These are phyloP conservation scores for Taiozyma onychis DNA, from an alignment of 1,139 yeast species.

Conservation along the genomic window DNA sequence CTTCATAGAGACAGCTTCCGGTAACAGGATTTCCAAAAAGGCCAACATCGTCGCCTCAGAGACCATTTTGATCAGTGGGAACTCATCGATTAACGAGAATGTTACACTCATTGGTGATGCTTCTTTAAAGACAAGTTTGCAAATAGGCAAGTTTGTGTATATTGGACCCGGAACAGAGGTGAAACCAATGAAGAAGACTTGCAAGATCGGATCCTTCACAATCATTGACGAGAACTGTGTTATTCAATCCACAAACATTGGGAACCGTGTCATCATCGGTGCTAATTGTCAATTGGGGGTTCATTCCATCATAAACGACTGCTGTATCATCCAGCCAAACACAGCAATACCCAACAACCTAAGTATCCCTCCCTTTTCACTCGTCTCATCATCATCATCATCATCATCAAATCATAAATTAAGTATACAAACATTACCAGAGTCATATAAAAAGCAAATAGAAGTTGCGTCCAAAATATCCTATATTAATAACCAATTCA, in stretches of 20 bases:
- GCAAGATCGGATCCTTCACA: constrained; percentile 53
- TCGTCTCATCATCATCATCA: constrained; percentile 35
- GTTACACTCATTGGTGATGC: constrained; percentile 38
- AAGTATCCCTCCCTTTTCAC: constrained; percentile 57
- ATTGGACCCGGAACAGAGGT: constrained; percentile 30
- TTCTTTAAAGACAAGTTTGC: constrained; percentile 38
- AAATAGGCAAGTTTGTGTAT: constrained; percentile 47
- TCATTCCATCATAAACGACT: constrained; percentile 53
- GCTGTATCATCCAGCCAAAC: constrained; percentile 46
- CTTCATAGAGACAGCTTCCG: constrained; percentile 45
- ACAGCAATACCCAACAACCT: constrained; percentile 48
- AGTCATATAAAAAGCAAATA: constrained; percentile 37
- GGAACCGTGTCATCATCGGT: constrained; percentile 53
- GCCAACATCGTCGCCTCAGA: constrained; percentile 41
- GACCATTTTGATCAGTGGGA: constrained; percentile 42
- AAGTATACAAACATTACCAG: constrained; percentile 29
- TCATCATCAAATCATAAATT: constrained; percentile 25
- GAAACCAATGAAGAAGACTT: constrained; percentile 29
- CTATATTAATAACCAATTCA: constrained; percentile 24
- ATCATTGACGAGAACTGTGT: constrained; percentile 40
- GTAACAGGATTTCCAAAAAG: constrained; percentile 50
- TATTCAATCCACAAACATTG: constrained; percentile 46
- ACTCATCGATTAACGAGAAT: constrained; percentile 30
- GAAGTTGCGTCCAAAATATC: constrained; percentile 35
- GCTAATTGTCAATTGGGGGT: constrained; percentile 34